Conservation (phyloP, 192 early-diverging fungal species). For the Podochytrium sp. region DNA sequence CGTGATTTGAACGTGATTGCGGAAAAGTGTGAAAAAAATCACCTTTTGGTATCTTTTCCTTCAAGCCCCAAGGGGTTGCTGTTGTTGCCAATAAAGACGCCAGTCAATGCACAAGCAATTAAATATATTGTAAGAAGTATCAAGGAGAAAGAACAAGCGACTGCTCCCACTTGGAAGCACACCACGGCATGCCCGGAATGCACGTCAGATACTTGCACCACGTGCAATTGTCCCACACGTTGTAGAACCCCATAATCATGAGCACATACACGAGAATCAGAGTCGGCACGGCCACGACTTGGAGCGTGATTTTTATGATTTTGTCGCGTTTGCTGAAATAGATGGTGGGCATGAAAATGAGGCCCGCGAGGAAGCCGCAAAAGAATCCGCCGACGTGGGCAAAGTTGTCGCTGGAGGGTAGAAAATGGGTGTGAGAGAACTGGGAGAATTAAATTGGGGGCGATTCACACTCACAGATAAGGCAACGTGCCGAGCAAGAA, state of each 20-base stretch:
- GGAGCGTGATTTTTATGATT: slow-evolving; percentile 40
- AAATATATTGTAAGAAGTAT: no score
- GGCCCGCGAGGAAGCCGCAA: slow-evolving; percentile 65
- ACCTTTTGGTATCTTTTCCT: no score
- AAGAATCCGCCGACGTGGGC: slow-evolving; percentile 84
- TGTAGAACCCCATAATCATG: slow-evolving; percentile 44
- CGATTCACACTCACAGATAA: slow-evolving; percentile 36
- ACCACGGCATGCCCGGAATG: slow-evolving; percentile 61
- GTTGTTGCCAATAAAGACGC: no score
- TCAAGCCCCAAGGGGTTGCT: no score
- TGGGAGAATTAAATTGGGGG: no score
- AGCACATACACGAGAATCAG: slow-evolving; percentile 37
- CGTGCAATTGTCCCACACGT: slow-evolving; percentile 30
- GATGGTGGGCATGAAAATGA: slow-evolving; percentile 74
- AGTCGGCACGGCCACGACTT: slow-evolving; percentile 38
- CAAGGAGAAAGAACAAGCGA: no score
- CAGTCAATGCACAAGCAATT: no score
- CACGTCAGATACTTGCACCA: slow-evolving; percentile 60
- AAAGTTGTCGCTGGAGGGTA: slow-evolving; percentile 75
- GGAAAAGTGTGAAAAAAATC: no score
- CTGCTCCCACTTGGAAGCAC: slow-evolving; percentile 33
- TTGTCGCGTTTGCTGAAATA: slow-evolving; percentile 56
- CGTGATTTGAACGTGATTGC: neutral
- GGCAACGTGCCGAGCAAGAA: slow-evolving; percentile 78
- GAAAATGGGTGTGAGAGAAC: neutral